Percentiles rank a stretch among this genome's conserved stretches.
Evolutionary conservation across 139 green algal species (phyloP).

Genomic region (Micractinium conductrix): DNA sequence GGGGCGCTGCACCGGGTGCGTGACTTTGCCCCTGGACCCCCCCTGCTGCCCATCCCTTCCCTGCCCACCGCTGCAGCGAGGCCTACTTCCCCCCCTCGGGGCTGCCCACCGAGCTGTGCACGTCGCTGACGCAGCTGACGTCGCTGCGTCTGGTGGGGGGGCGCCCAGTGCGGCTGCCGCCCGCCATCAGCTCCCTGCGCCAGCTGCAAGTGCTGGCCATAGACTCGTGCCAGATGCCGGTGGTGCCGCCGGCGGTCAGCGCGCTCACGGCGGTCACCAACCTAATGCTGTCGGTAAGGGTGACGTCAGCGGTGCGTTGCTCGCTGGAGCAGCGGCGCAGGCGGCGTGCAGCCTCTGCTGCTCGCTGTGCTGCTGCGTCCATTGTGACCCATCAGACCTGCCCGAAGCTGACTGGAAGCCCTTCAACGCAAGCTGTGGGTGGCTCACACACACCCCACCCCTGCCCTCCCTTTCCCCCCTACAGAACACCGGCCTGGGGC

Average conservation of each 20-base stretch:
- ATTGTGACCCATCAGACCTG: too few species aligned
- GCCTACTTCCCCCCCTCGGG: slow-evolving; percentile 10
- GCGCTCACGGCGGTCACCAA: slow-evolving; percentile 12
- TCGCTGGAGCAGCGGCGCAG: too few species aligned
- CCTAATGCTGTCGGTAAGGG: slow-evolving; percentile 28
- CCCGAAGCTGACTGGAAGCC: too few species aligned
- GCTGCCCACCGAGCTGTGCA: slow-evolving; percentile 1
- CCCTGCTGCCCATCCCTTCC: background rate
- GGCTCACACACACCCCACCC: background rate
- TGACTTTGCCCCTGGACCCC: background rate
- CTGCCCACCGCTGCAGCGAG: background rate
- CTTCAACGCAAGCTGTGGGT: too few species aligned
- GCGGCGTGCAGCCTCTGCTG: too few species aligned
- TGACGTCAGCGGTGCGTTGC: too few species aligned
- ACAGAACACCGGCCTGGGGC: background rate
- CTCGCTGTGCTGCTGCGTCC: too few species aligned
- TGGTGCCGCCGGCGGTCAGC: background rate
- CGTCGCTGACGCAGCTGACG: slow-evolving; percentile 1
- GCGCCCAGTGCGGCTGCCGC: slow-evolving; percentile 8
- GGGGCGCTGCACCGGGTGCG: too few species aligned
- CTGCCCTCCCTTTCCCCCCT: background rate
- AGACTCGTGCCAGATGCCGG: slow-evolving; percentile 21
- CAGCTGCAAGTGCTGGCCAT: slow-evolving; percentile 20
- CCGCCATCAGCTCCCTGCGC: background rate
- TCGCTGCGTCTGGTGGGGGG: slow-evolving; percentile 29